These are phyloP conservation scores for Cryptosporidium viatorum DNA, from an alignment of 169 alveolate species.

Conservation along the genomic window DNA sequence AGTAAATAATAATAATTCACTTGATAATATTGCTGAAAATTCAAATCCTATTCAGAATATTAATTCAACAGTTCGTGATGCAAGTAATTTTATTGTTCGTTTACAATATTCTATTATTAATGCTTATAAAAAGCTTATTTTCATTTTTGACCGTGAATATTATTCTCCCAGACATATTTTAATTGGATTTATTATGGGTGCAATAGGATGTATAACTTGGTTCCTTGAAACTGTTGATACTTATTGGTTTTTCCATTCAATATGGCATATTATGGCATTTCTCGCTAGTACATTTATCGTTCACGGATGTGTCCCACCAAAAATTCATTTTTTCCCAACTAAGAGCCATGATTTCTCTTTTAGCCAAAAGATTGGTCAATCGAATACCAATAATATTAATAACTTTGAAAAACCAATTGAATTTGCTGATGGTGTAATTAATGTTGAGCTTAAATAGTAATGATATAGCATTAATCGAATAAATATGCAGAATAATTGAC, in stretches of 20 bases:
- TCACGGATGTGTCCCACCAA: conserved; percentile 39
- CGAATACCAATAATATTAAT: neutral
- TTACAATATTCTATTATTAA: neutral
- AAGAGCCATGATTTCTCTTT: neutral
- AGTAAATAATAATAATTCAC: neutral
- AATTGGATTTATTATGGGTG: conserved; percentile 31
- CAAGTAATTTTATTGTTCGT: neutral
- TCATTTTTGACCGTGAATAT: conserved; percentile 50
- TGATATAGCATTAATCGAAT: neutral
- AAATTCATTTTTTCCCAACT: neutral
- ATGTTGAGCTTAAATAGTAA: conserved; percentile 9
- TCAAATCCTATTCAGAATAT: neutral
- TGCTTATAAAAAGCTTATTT: neutral
- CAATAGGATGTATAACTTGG: conserved; percentile 68
- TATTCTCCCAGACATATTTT: conserved; percentile 44
- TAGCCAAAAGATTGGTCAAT: neutral
- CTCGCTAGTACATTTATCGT: conserved; percentile 65
- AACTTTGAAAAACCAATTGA: neutral
- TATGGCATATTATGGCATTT: conserved; percentile 66
- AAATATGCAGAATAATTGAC: neutral
- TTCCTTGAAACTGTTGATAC: conserved; percentile 70
- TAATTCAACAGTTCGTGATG: neutral
- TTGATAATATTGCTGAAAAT: neutral
- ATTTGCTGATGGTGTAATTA: neutral
- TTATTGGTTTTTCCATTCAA: conserved; percentile 65